Percentiles rank a stretch among this genome's conserved stretches.
These are phyloP conservation scores for Heritiera fomes DNA, from an alignment of 345 rosid species.

Conservation along the genomic window DNA sequence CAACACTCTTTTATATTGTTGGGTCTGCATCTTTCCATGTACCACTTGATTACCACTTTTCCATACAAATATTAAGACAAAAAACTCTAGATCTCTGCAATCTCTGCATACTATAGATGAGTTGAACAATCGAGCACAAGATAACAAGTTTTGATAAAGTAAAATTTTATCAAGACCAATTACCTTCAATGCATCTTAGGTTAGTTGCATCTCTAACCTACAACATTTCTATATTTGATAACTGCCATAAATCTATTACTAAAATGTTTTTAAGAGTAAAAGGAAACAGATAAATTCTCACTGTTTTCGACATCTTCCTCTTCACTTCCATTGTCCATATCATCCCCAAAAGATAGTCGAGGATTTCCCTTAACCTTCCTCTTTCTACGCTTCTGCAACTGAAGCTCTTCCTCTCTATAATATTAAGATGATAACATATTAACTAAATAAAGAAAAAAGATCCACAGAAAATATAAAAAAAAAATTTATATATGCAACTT, in stretches of 20 bases:
- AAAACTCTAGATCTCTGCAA: neutral
- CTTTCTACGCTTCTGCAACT: constrained; percentile 83
- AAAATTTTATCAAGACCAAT: neutral
- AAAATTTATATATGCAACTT: constrained; percentile 19
- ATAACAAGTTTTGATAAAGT: neutral
- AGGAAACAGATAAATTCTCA: constrained; percentile 28
- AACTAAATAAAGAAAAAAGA: neutral
- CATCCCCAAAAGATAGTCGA: constrained; percentile 83
- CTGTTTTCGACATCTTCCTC: constrained; percentile 62
- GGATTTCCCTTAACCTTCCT: constrained; percentile 78
- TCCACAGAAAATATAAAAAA: neutral
- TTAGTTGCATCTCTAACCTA: neutral
- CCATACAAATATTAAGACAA: neutral
- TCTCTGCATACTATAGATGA: neutral
- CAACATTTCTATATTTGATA: neutral
- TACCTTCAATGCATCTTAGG: too few relatives aligned
- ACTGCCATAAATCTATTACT: neutral
- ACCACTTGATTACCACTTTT: neutral
- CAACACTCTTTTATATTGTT: neutral
- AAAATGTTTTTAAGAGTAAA: neutral
- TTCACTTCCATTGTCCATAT: constrained; percentile 74
- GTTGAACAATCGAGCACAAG: neutral
- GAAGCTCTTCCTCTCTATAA: constrained; percentile 88
- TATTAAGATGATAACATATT: constrained; percentile 8
- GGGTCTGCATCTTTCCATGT: neutral